Base-by-base conservation (phyloP, 768 basidiomycete species). In the Russula lepida region DNA sequence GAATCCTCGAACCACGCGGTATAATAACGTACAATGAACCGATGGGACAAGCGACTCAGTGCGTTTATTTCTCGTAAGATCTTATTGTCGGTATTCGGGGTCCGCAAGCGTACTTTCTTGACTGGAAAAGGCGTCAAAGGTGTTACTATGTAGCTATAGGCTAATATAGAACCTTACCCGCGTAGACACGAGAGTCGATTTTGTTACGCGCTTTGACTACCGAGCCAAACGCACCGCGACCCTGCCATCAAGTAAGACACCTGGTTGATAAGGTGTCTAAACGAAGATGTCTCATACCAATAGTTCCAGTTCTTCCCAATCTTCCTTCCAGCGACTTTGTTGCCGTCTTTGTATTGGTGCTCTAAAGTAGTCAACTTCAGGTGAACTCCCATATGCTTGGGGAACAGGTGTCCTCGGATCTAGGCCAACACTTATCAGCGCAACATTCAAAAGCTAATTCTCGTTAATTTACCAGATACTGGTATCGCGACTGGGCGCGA, bases 161-260 rank as follows among this genome's bases (percentile, higher is more conserved):
- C 63, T 6, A 17, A 65, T 25, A 27, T 43, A 28, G 54, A 25
- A 17, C 15, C 78, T 23, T 56, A 85, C 86, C 86, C 13, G 89
- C 91, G 69, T 93, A 94, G 58, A 92, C 89, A 25, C 89, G 79
- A 12, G 78, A 81, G 69, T 97, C 94, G 23, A 95, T 84, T 75
- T 84, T 89, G 68, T 95, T 93, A 49, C 86, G 79, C 3, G 93
- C 94, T 70, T 97, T 97, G 32, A 97, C 92, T 0, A 97, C 93
- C n/a, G 91, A 89, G 0, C 93, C 93, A 71, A 92, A 95, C 0
- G 83, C 92, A 0, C 94, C 94, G 69, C 87, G 87, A 0, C 93
- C 93, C 89, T 92, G 63, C 2, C 37, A 12, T 28, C 44, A 21
- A 56, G 15, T 56, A 4, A n/a, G 27, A 15, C 33, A 46, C 56